Percentiles rank a stretch among this genome's conserved stretches.
Conservation (phyloP, 2,329 filamentous ascomycete genomes). For the Parastagonospora avenae region DNA sequence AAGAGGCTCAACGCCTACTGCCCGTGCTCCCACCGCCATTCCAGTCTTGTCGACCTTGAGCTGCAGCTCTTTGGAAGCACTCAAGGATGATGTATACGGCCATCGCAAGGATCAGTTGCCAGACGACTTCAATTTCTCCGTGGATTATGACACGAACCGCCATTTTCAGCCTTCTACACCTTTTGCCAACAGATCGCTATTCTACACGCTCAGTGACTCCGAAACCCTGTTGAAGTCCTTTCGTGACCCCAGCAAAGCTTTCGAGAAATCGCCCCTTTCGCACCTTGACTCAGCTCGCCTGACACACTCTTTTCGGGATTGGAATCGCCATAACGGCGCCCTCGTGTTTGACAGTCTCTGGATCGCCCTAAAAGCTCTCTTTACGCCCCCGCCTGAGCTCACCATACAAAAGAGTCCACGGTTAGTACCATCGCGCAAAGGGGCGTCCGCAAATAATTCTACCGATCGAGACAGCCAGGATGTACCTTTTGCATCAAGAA, state of each 20-base stretch:
- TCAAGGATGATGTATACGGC: slow-evolving; percentile 32
- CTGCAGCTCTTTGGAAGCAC: slow-evolving; percentile 33
- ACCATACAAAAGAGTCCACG: slow-evolving; percentile 30
- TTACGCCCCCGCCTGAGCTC: slow-evolving; percentile 42
- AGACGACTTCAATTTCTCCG: slow-evolving; percentile 17
- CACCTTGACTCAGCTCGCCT: slow-evolving; percentile 41
- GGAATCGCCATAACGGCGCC: slow-evolving; percentile 40
- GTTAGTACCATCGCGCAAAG: slow-evolving; percentile 22
- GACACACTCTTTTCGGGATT: slow-evolving; percentile 38
- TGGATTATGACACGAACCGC: slow-evolving; percentile 24
- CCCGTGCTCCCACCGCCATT: slow-evolving; percentile 8
- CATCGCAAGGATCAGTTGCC: slow-evolving; percentile 10
- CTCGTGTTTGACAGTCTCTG: slow-evolving; percentile 47
- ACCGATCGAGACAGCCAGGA: not conserved
- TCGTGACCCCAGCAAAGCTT: slow-evolving; percentile 28
- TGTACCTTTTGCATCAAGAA: not conserved
- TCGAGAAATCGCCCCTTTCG: slow-evolving; percentile 37
- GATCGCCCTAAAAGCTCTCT: slow-evolving; percentile 37
- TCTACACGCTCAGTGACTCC: slow-evolving; percentile 38
- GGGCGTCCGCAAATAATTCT: not conserved
- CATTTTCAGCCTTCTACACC: slow-evolving; percentile 19
- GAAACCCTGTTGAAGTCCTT: slow-evolving; percentile 44
- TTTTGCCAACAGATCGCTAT: slow-evolving; percentile 41
- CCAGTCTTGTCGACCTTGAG: slow-evolving; percentile 29
- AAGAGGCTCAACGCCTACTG: not conserved